Conservation (phyloP, 805 yeast genomes). For the Clavispora santaluciae region DNA sequence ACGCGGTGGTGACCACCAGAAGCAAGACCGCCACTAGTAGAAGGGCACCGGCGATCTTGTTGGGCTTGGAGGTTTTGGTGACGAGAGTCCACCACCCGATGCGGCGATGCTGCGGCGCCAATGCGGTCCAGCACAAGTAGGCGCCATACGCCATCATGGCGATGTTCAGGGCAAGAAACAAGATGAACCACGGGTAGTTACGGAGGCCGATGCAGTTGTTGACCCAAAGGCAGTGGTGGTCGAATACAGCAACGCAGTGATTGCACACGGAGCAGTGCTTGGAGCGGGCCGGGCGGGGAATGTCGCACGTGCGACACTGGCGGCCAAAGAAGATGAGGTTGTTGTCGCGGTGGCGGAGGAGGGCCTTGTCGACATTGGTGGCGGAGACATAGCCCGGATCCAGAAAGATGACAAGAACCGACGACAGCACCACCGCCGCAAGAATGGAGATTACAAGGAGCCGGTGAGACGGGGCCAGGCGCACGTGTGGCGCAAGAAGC, state of each 20-base stretch:
- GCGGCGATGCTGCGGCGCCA: conserved; percentile 7
- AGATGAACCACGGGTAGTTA: conserved; percentile 58
- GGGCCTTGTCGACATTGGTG: conserved; percentile 8
- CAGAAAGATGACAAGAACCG: conserved; percentile 33
- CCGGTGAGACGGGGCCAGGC: conserved; percentile 7
- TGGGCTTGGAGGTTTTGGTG: conserved; percentile 23
- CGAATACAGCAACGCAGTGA: conserved; percentile 43
- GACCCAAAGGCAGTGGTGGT: conserved; percentile 64
- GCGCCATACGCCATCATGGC: conserved; percentile 39
- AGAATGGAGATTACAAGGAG: conserved; percentile 29
- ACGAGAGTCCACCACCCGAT: conserved; percentile 19
- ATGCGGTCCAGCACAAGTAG: conserved; percentile 24
- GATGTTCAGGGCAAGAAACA: conserved; percentile 45
- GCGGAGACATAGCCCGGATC: conserved; percentile 39
- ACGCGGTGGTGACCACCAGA: conserved; percentile 36
- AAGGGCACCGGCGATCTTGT: conserved; percentile 41
- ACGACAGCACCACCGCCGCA: conserved; percentile 26
- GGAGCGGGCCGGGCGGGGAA: conserved; percentile 54
- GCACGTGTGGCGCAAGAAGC: conserved; percentile 9
- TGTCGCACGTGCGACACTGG: conserved; percentile 46
- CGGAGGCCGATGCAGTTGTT: conserved; percentile 71
- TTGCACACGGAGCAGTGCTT: conserved; percentile 63
- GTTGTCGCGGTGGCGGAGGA: conserved; percentile 37
- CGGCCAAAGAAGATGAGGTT: conserved; percentile 48
- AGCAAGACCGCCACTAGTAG: conserved; percentile 42